phyloP scores from a whole-genome alignment of 1,284 basidiomycete species.

The Porogramme epimiltina region DNA sequence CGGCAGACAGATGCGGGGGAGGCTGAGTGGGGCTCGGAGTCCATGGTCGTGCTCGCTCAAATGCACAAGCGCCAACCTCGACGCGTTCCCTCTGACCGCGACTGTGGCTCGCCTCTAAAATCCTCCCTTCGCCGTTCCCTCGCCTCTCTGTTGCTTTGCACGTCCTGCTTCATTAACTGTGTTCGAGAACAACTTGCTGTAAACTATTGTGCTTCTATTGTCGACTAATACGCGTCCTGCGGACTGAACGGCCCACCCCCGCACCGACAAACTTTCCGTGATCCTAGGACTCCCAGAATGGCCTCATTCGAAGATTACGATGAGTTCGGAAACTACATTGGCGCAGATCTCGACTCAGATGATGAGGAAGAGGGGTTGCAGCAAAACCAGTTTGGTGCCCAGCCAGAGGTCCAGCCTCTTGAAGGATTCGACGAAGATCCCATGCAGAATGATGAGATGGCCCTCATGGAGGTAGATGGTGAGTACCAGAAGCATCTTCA shows the following conservation, averaged over 20 bases:
- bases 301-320: constrained; percentile 86
- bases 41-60: constrained; percentile 4
- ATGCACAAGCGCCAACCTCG: constrained; percentile 13
- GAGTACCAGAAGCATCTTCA: constrained; percentile 29
- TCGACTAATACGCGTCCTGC: too few relatives aligned
- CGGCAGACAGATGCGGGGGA: neutral
- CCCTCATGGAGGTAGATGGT: constrained; percentile 85
- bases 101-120: constrained; percentile 21
- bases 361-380: constrained; percentile 76
- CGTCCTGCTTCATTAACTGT: too few relatives aligned
- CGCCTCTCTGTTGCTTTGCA: neutral
- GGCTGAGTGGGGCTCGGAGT: constrained; percentile 2
- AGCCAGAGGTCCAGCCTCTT: constrained; percentile 46
- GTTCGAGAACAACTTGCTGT: neutral
- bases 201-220: neutral
- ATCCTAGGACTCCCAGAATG: constrained; percentile 43
- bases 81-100: constrained; percentile 22
- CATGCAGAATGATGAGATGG: constrained; percentile 55
- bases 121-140: constrained; percentile 1
- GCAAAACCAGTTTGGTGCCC: constrained; percentile 48
- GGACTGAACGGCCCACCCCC: neutral
- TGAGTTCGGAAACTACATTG: constrained; percentile 96
- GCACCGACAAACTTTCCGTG: constrained; percentile 1
- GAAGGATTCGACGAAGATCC: constrained; percentile 76
- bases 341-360: constrained; percentile 89